Conservation (phyloP, 2,329 filamentous ascomycete genomes). For the Colletotrichum spinosum region DNA sequence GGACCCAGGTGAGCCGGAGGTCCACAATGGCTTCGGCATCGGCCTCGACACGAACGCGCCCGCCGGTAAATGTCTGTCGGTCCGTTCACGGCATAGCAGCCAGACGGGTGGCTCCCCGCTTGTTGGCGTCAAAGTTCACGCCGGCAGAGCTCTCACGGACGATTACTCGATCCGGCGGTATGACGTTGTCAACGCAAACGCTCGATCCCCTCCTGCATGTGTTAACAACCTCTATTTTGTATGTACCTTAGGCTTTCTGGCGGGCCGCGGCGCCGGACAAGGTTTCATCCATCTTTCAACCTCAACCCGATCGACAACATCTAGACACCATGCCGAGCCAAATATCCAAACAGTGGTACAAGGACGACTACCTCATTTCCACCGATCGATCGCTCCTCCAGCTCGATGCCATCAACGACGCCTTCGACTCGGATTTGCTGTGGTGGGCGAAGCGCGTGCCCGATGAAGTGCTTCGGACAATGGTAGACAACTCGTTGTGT, state of each 20-base stretch:
- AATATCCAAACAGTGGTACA: slow-evolving; percentile 57
- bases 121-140: slow-evolving; percentile 4
- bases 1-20: too few relatives aligned
- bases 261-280: neutral
- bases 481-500: slow-evolving; percentile 69
- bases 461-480: slow-evolving; percentile 58
- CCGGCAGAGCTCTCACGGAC: slow-evolving; percentile 2
- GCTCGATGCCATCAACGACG: slow-evolving; percentile 63
- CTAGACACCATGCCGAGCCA: slow-evolving; percentile 34
- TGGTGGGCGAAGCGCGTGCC: slow-evolving; percentile 71
- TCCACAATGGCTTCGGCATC: too few relatives aligned
- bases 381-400: slow-evolving; percentile 69
- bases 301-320: neutral
- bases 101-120: too few relatives aligned
- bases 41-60: too few relatives aligned
- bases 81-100: too few relatives aligned
- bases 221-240: neutral
- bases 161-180: neutral
- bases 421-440: slow-evolving; percentile 66
- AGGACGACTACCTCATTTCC: slow-evolving; percentile 69
- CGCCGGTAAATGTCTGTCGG: too few relatives aligned
- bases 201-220: slow-evolving; percentile 18
- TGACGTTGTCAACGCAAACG: slow-evolving; percentile 12
- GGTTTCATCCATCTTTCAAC: slow-evolving; percentile 25
- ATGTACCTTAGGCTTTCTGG: neutral